These are phyloP conservation scores for Auricularia sp. DNA, from an alignment of 768 basidiomycete species.

Conservation along the genomic window DNA sequence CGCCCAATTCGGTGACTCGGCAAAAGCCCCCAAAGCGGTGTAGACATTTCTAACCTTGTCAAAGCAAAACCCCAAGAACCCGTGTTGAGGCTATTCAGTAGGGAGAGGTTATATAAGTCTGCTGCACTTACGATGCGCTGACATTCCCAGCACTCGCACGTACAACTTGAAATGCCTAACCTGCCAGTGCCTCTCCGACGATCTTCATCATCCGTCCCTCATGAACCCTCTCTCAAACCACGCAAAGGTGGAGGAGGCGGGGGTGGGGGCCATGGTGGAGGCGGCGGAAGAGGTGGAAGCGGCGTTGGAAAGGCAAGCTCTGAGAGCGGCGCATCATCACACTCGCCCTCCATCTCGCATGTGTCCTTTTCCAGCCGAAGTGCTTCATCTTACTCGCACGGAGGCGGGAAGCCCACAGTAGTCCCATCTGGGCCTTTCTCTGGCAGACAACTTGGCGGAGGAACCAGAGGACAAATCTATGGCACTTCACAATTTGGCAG, in stretches of 20 bases:
- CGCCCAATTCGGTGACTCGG: too few relatives aligned
- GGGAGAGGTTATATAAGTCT: too few relatives aligned
- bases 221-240: neutral
- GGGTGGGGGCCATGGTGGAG: neutral
- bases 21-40: too few relatives aligned
- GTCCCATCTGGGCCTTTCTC: neutral
- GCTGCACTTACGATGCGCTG: too few relatives aligned
- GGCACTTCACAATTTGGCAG: neutral
- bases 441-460: neutral
- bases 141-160: too few relatives aligned
- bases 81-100: too few relatives aligned
- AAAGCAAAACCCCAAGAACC: too few relatives aligned
- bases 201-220: too few relatives aligned
- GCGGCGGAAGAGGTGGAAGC: neutral
- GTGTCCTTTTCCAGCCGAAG: neutral
- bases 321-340: neutral
- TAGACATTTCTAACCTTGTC: too few relatives aligned
- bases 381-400: neutral
- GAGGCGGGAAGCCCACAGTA: neutral
- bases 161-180: too few relatives aligned
- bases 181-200: too few relatives aligned
- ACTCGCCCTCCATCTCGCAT: neutral
- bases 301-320: neutral
- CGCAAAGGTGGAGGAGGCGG: slow-evolving; percentile 1
- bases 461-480: neutral